phyloP scores from a whole-genome alignment of 2,329 filamentous ascomycete species.

The Diaporthe helianthi region DNA sequence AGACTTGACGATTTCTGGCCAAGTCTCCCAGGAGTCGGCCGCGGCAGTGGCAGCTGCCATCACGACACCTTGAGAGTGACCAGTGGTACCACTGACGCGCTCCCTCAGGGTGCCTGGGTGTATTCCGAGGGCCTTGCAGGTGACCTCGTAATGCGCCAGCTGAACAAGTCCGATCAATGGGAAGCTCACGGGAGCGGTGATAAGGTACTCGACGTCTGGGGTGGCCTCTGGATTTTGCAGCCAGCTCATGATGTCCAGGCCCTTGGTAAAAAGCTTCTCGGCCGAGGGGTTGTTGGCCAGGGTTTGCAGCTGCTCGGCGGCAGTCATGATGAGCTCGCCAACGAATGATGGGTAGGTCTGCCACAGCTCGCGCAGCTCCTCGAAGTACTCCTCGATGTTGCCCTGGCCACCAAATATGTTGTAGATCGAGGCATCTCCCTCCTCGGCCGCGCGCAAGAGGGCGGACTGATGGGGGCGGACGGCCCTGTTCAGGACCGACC shows the following conservation, averaged over 20 bases:
- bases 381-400: constrained; percentile 99
- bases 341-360: constrained; percentile 91
- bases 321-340: constrained; percentile 79
- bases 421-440: constrained; percentile 85
- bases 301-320: constrained; percentile 86
- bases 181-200: constrained; percentile 94
- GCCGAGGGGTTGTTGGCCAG: constrained; percentile 84
- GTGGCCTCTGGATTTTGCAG: constrained; percentile 87
- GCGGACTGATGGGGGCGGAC: constrained; percentile 95
- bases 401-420: constrained; percentile 96
- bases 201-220: constrained; percentile 91
- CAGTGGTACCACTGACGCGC: constrained; percentile 85
- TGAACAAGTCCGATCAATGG: constrained; percentile 96
- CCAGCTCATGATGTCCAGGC: constrained; percentile 95
- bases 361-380: constrained; percentile 92
- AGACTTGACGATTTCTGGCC: constrained; percentile 78
- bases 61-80: constrained; percentile 95
- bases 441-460: constrained; percentile 84
- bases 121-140: constrained; percentile 88
- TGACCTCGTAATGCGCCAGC: constrained; percentile 92
- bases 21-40: constrained; percentile 92
- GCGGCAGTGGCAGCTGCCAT: constrained; percentile 91
- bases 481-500: constrained; percentile 80
- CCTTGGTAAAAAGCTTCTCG: constrained; percentile 96
- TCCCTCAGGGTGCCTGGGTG: constrained; percentile 89